Percentiles rank a stretch among this genome's conserved stretches.
phyloP scores from a whole-genome alignment of 116 monocot genomes.

The Iris pallida region DNA sequence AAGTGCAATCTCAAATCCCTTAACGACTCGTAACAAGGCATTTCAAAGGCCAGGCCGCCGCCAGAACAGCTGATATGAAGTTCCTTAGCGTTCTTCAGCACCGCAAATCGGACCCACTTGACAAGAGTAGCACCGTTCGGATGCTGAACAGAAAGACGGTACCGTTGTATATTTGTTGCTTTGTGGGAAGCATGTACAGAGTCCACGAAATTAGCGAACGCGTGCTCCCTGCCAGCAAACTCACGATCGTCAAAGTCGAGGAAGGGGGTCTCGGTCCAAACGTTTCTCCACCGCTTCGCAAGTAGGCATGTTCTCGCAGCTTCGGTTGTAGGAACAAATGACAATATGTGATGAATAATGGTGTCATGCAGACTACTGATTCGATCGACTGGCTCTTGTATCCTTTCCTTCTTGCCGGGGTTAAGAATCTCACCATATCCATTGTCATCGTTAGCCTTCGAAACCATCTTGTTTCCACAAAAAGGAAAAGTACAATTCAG shows the following conservation, averaged over 20 bases:
- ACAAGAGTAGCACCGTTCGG: not conserved
- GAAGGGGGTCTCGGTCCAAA: not conserved
- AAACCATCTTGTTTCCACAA: not conserved
- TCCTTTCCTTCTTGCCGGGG: not conserved
- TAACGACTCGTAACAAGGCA: not conserved
- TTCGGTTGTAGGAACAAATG: not conserved
- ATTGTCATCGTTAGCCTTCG: not conserved
- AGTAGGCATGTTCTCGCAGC: not conserved
- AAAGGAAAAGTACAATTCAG: not conserved
- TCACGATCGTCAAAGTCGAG: not conserved
- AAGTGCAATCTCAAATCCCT: not conserved
- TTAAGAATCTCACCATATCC: not conserved
- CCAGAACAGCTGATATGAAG: not conserved
- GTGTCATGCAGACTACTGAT: not conserved
- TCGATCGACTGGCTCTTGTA: not conserved
- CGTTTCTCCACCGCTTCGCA: not conserved
- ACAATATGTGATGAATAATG: constrained; percentile 1
- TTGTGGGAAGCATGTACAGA: not conserved
- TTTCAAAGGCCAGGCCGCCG: not conserved
- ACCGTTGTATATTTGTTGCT: not conserved
- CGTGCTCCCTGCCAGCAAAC: not conserved
- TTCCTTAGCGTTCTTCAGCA: not conserved
- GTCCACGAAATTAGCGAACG: not conserved
- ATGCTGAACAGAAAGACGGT: not conserved
- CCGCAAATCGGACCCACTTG: not conserved